Evolutionary conservation across 2,329 filamentous ascomycete genomes (phyloP).

Genomic region (Fusarium sp.): DNA sequence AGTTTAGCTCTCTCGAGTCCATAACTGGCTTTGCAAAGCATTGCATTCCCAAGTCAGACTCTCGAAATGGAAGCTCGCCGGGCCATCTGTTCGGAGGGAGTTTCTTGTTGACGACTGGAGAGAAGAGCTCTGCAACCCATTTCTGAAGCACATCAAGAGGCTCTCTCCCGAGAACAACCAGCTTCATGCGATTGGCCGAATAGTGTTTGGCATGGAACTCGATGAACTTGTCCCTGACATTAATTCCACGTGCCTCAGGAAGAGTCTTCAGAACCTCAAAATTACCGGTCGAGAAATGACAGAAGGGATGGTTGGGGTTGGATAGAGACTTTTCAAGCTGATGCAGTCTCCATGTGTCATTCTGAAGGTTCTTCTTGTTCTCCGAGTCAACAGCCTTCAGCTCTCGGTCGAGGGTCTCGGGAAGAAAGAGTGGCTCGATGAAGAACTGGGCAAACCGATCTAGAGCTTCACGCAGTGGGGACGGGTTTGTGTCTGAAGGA

Average conservation of each 20-base stretch:
- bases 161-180: slow-evolving; percentile 86
- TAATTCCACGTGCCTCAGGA: slow-evolving; percentile 81
- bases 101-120: slow-evolving; percentile 83
- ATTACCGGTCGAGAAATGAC: slow-evolving; percentile 92
- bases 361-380: slow-evolving; percentile 97
- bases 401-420: slow-evolving; percentile 86
- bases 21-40: slow-evolving; percentile 92
- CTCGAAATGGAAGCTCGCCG: slow-evolving; percentile 61
- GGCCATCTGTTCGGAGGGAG: slow-evolving; percentile 70
- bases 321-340: slow-evolving; percentile 91
- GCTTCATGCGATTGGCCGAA: slow-evolving; percentile 93
- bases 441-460: slow-evolving; percentile 97
- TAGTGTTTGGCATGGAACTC: slow-evolving; percentile 91
- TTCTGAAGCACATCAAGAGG: slow-evolving; percentile 82
- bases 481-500: slow-evolving; percentile 65
- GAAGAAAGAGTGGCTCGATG: slow-evolving; percentile 85
- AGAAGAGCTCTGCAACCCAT: slow-evolving; percentile 88
- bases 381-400: slow-evolving; percentile 91
- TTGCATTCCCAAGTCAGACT: slow-evolving; percentile 69
- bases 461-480: slow-evolving; percentile 79
- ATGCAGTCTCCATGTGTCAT: slow-evolving; percentile 86
- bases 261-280: slow-evolving; percentile 85
- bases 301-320: slow-evolving; percentile 87
- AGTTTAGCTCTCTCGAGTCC: slow-evolving; percentile 81
- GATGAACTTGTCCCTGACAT: slow-evolving; percentile 91